These are phyloP conservation scores for Psidium friedrichsthalianum DNA, from an alignment of 345 rosid species.

Conservation along the genomic window DNA sequence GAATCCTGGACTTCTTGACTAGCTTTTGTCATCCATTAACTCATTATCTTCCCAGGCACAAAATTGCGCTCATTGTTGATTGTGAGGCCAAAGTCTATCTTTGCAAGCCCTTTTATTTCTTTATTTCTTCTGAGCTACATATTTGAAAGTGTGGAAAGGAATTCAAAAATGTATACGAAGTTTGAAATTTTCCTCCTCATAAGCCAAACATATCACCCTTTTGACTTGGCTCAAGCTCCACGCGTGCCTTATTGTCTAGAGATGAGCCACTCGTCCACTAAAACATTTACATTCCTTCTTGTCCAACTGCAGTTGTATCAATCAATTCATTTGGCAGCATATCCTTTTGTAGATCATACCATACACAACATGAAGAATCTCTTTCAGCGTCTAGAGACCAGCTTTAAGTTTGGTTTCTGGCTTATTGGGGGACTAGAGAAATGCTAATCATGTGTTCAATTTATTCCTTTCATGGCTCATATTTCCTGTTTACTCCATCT, in stretches of 20 bases:
- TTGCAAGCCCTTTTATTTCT: neutral
- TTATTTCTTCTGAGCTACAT: neutral
- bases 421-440: neutral
- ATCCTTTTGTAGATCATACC: neutral
- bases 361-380: neutral
- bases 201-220: neutral
- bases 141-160: neutral
- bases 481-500: constrained; percentile 2
- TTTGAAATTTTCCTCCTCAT: neutral
- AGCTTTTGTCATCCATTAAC: neutral
- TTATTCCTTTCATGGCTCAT: neutral
- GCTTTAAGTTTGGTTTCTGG: neutral
- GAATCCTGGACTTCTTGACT: neutral
- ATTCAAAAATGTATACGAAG: neutral
- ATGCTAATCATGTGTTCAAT: neutral
- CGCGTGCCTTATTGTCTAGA: neutral
- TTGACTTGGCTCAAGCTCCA: neutral
- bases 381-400: neutral
- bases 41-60: neutral
- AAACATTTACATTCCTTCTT: neutral
- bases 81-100: neutral
- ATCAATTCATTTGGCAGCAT: neutral
- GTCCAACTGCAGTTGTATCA: neutral
- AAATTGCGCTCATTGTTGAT: neutral
- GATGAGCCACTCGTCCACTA: neutral